Conservation (phyloP, 257 asterid species). For the Craterostigma plantagineum region DNA sequence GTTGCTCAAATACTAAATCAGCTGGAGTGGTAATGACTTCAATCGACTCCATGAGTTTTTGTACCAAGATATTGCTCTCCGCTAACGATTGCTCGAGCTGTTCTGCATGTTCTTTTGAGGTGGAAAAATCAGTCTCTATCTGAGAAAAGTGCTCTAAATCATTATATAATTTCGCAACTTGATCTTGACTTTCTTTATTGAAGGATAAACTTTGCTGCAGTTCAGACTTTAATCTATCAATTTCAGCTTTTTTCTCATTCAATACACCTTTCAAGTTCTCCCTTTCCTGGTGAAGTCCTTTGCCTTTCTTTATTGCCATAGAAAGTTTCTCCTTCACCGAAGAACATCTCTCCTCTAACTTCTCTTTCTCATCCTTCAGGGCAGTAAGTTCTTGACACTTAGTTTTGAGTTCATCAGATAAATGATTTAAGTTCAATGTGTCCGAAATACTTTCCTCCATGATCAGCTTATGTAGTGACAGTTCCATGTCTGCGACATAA, state of each 20-base stretch:
- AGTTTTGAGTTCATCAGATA: constrained; percentile 33
- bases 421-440: constrained; percentile 20
- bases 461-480: constrained; percentile 32
- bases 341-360: constrained; percentile 66
- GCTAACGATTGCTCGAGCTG: constrained; percentile 52
- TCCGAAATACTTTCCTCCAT: constrained; percentile 43
- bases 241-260: constrained; percentile 52
- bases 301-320: constrained; percentile 91
- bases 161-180: constrained; percentile 31
- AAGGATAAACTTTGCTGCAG: constrained; percentile 27
- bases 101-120: constrained; percentile 31
- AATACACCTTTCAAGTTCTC: constrained; percentile 57
- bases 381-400: constrained; percentile 28
- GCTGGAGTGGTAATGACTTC: constrained; percentile 42
- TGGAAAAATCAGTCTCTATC: constrained; percentile 40
- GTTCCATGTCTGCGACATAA: constrained; percentile 46
- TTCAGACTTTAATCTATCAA: constrained; percentile 51
- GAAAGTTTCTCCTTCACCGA: constrained; percentile 70
- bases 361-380: constrained; percentile 37
- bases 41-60: constrained; percentile 44
- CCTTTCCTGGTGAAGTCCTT: constrained; percentile 85
- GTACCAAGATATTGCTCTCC: constrained; percentile 57
- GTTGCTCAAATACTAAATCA: constrained; percentile 36
- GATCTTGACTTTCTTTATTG: constrained; percentile 33
- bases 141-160: constrained; percentile 39